phyloP scores from a whole-genome alignment of 768 basidiomycete genomes.

The Collybia nuda region DNA sequence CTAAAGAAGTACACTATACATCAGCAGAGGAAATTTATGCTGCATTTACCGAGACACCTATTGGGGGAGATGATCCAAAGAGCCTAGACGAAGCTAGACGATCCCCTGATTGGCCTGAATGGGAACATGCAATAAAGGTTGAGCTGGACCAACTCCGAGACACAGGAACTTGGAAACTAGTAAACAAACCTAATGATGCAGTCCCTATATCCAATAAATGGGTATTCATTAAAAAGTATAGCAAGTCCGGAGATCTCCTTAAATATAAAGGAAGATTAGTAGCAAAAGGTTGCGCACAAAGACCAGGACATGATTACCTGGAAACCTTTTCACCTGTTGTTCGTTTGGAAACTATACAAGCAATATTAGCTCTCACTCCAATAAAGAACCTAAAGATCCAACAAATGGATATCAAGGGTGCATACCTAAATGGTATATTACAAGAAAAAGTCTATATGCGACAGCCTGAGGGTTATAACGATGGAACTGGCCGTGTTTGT shows the following conservation, averaged over 20 bases:
- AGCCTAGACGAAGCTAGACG: constrained; percentile 6
- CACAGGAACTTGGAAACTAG: constrained; percentile 20
- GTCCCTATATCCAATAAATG: constrained; percentile 18
- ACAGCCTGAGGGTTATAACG: constrained; percentile 18
- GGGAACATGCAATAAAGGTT: constrained; percentile 13
- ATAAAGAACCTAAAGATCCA: background rate
- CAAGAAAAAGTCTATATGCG: constrained; percentile 32
- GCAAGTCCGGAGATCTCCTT: constrained; percentile 22
- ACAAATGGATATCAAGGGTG: constrained; percentile 11
- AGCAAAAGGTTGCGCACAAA: constrained; percentile 34
- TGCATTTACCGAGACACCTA: background rate
- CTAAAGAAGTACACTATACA: too few species aligned
- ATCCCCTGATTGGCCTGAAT: constrained; percentile 13
- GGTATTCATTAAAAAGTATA: constrained; percentile 28
- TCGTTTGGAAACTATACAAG: constrained; percentile 11
- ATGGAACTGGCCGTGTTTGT: constrained; percentile 7
- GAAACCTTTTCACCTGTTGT: constrained; percentile 21
- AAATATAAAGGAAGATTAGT: constrained; percentile 34
- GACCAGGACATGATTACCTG: constrained; percentile 28
- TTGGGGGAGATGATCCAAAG: constrained; percentile 1
- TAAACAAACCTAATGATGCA: constrained; percentile 7
- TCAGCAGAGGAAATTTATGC: background rate
- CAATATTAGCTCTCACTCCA: constrained; percentile 22
- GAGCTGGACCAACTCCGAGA: constrained; percentile 16
- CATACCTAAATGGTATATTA: constrained; percentile 10